Base-by-base conservation (phyloP, 2,329 filamentous ascomycete species). In the Cytospora piceicola region DNA sequence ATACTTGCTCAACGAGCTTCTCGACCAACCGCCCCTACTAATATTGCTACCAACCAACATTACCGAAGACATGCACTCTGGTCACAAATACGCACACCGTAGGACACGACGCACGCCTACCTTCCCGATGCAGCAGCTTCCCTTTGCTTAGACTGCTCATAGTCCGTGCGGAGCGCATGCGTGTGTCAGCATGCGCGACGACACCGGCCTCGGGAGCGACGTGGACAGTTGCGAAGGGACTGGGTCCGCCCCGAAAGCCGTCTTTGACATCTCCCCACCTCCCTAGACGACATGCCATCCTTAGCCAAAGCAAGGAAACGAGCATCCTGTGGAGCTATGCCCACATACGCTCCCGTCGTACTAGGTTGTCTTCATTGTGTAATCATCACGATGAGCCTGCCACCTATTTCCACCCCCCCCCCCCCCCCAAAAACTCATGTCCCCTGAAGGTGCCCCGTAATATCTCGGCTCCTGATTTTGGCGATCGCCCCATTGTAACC, bases 131-230 rank as follows among this genome's bases (percentile, higher is more conserved):
- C 46, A 49, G 46, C 46, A 49, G n/a, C 46, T 14, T 11, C 24
- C 46, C 46, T 4, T 36, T 24, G 9, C 46, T 49, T 22, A 12
- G 46, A 49, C 22, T 49, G n/a, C 46, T n/a, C 11, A 49, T 49
- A 49, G 46, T 49, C 46, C 24, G 22, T 49, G 46, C 22, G 46
- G 46, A 49, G n/a, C 46, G 46, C n/a, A 20, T 49, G n/a, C 46
- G 46, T 24, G 9, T 49, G 14, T 49, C 42, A 24, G 42, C 42
- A 49, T 49, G 42, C n/a, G 14, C n/a, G 46, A 22, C n/a, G n/a
- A 49, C n/a, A 49, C 46, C 46, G 46, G 46, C n/a, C n/a, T 49
- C 46, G 46, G 46, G 46, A 49, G 46, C 46, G 24, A 24, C 11
- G 46, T n/a, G 46, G 46, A 49, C n/a, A 49, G 46, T 11, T 49